A percentile compares a stretch with the other conserved stretches of the same genome.
Evolutionary conservation across 192 early-diverging fungal species (phyloP).

Genomic region (Coemansia reversa): DNA sequence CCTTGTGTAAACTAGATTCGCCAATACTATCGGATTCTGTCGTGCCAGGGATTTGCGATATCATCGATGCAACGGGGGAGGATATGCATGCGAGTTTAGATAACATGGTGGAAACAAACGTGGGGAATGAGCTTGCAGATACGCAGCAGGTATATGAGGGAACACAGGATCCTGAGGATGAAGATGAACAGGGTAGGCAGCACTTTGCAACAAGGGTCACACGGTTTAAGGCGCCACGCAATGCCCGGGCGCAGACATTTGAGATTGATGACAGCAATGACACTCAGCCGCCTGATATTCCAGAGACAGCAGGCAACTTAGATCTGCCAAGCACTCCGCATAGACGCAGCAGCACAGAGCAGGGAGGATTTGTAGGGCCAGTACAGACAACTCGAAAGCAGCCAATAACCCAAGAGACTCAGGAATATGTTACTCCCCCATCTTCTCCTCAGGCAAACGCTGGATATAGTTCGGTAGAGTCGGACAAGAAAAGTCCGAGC

Average conservation of each 20-base stretch:
- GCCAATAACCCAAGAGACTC: too few species aligned
- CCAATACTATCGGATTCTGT: too few species aligned
- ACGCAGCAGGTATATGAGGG: not conserved
- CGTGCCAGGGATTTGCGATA: too few species aligned
- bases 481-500: too few species aligned
- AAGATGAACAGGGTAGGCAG: conserved; percentile 20
- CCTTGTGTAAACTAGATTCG: not conserved
- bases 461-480: too few species aligned
- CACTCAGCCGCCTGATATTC: not conserved
- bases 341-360: too few species aligned
- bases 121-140: not conserved
- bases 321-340: not conserved
- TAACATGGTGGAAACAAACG: not conserved
- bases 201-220: conserved; percentile 34
- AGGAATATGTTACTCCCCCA: too few species aligned
- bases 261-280: conserved; percentile 37
- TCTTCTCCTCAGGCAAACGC: too few species aligned
- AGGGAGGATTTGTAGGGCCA: too few species aligned
- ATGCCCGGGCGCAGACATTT: conserved; percentile 40
- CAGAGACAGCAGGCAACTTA: too few species aligned
- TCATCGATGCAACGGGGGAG: not conserved
- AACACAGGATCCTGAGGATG: not conserved
- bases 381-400: too few species aligned
- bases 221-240: conserved; percentile 46
- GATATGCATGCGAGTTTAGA: not conserved